Evolutionary conservation across 208 protist genomes (phyloP), one percentile per base, ranked within the genome.

Genomic region (Trypanosomatidae sp.): DNA sequence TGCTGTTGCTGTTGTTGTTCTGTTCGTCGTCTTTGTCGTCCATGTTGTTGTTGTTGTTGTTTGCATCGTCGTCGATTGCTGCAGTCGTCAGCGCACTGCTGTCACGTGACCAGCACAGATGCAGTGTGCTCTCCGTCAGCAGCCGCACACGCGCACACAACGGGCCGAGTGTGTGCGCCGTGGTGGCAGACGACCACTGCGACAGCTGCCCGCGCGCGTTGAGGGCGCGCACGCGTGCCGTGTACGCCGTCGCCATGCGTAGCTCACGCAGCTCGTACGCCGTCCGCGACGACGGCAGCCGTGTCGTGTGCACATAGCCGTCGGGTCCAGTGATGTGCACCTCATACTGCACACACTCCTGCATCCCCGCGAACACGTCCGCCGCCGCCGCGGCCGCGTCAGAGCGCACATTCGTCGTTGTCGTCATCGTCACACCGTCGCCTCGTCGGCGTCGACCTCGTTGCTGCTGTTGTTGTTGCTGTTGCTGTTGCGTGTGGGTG

Each of bases 91-190:
- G n/a, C n/a, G n/a, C n/a, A n/a, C n/a, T n/a, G n/a, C n/a, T n/a
- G 8, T 60, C 51, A 6, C 86, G 67, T 11, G 62, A 68, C 86
- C 86, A 94, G 38, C 68, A 49, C 18, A 90, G 23, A 21, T 62
- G 56, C 24, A 89, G 66, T 20, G 61, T 55, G 20, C 70, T 69
- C 65, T 94, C 86, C 10, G 80, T 75, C 30, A 91, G 81, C 47
- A 84, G 58, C 8, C 44, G 43, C 20, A 78, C 70, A 6, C 54
- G 42, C n/a, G 92, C 67, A 6, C 54, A 22, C 19, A 94, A 23
- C 16, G 48, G 73, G 30, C 47, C 62, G 38, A 84, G 72, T 7
- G 86, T 92, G 35, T 67, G 66, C 21, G 83, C 66, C 32, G 48
- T 46, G 39, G 88, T 49, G 33, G 53, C 56, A 6, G 74, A 48